Evolutionary conservation across 345 rosid species (phyloP).

Genomic region (Schrenkiella parvula): DNA sequence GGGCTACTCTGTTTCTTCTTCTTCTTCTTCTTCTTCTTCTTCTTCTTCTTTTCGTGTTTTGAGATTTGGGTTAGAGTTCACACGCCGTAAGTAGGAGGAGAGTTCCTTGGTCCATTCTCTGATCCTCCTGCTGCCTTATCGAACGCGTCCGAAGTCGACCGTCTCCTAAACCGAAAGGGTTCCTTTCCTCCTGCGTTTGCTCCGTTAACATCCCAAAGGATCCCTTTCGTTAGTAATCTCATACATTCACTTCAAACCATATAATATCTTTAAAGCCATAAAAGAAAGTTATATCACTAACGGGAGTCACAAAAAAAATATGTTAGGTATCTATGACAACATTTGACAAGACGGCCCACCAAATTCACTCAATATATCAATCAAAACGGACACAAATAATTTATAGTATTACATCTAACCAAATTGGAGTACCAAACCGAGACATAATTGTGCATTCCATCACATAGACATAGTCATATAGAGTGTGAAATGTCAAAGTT

Average conservation of each 20-base stretch:
- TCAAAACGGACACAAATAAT: not conserved
- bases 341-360: constrained; percentile 1
- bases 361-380: not conserved
- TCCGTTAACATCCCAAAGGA: constrained; percentile 33
- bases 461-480: not conserved
- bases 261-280: not conserved
- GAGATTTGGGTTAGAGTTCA: constrained; percentile 43
- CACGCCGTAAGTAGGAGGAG: constrained; percentile 79
- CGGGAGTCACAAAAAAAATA: not conserved
- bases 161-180: constrained; percentile 68
- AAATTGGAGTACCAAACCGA: not conserved
- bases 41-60: too few relatives aligned
- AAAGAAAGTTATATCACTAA: not conserved
- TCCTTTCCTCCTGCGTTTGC: constrained; percentile 70
- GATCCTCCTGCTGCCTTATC: constrained; percentile 51
- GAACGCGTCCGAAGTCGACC: constrained; percentile 68
- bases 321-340: not conserved
- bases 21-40: too few relatives aligned
- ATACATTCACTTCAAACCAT: not conserved
- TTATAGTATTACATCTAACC: not conserved
- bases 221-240: constrained; percentile 22
- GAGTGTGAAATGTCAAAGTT: not conserved
- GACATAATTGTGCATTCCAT: not conserved
- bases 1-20: not conserved
- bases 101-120: constrained; percentile 63